A percentile compares a stretch with the other conserved stretches of the same genome.
Evolutionary conservation across 2,329 filamentous ascomycete genomes (phyloP).

Genomic region (Sporothrix euskadiensis): DNA sequence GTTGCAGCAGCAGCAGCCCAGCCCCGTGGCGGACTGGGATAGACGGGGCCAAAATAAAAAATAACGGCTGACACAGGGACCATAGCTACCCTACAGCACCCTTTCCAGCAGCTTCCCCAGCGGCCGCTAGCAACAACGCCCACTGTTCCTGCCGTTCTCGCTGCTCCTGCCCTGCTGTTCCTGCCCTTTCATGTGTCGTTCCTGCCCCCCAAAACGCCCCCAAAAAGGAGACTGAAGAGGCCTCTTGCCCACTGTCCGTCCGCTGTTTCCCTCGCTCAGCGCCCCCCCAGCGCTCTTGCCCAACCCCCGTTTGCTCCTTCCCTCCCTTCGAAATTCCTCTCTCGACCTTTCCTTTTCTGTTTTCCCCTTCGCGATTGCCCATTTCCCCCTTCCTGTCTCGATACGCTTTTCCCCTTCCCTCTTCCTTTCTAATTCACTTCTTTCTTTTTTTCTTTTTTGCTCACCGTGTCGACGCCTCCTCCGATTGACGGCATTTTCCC

Average conservation of each 20-base stretch:
- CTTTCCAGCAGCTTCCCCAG: neutral
- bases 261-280: conserved; percentile 19
- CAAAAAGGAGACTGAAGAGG: neutral
- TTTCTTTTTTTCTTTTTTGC: conserved; percentile 8
- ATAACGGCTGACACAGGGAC: neutral
- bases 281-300: conserved; percentile 29
- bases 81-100: conserved; percentile 14
- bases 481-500: conserved; percentile 12
- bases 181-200: neutral
- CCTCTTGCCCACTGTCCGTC: neutral
- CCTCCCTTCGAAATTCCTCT: conserved; percentile 29
- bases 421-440: conserved; percentile 20
- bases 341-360: conserved; percentile 26
- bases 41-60: neutral
- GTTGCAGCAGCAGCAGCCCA: neutral
- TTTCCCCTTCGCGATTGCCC: conserved; percentile 15
- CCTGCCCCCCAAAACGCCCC: neutral
- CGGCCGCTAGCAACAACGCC: neutral
- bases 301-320: conserved; percentile 36
- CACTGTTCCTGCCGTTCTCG: neutral
- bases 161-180: no score
- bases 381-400: conserved; percentile 16
- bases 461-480: neutral
- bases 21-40: conserved; percentile 8
- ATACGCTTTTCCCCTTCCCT: conserved; percentile 22